These are phyloP conservation scores for Hanseniaspora clermontiae DNA, from an alignment of 805 yeast species.

Conservation along the genomic window DNA sequence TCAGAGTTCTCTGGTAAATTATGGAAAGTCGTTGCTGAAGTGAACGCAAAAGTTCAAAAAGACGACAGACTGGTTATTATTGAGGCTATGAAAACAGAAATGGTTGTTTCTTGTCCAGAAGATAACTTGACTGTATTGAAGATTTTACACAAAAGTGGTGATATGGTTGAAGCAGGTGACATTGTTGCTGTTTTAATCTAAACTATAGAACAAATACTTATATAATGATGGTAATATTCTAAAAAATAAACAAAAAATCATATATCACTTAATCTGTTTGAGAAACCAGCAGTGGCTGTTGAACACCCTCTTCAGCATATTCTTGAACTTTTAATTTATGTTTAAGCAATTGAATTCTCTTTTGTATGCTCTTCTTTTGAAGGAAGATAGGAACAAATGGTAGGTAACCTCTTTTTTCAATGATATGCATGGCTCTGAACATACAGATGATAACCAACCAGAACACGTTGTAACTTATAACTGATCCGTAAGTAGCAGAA, in stretches of 20 bases:
- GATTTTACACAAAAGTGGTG: conserved; percentile 72
- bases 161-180: conserved; percentile 95
- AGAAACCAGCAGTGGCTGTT: conserved; percentile 2
- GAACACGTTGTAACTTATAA: conserved; percentile 53
- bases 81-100: conserved; percentile 98
- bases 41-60: conserved; percentile 57
- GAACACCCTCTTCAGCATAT: background rate
- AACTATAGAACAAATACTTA: background rate
- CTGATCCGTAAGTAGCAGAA: conserved; percentile 83
- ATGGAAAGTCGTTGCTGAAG: conserved; percentile 81
- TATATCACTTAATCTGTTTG: background rate
- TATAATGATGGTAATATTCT: background rate
- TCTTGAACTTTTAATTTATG: conserved; percentile 6
- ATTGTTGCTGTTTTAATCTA: conserved; percentile 69
- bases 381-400: conserved; percentile 49
- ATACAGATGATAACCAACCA: conserved; percentile 45
- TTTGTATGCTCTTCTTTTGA: conserved; percentile 44
- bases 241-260: background rate
- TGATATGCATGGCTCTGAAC: conserved; percentile 36
- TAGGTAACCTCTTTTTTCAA: conserved; percentile 46
- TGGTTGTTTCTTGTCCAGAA: conserved; percentile 65
- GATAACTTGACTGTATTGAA: conserved; percentile 56
- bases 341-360: conserved; percentile 25
- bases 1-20: conserved; percentile 95
- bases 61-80: conserved; percentile 79